A percentile compares a stretch with the other conserved stretches of the same genome.
Evolutionary conservation across 441 rosid species (phyloP).

Genomic region (Euphorbia schlechtendalii): DNA sequence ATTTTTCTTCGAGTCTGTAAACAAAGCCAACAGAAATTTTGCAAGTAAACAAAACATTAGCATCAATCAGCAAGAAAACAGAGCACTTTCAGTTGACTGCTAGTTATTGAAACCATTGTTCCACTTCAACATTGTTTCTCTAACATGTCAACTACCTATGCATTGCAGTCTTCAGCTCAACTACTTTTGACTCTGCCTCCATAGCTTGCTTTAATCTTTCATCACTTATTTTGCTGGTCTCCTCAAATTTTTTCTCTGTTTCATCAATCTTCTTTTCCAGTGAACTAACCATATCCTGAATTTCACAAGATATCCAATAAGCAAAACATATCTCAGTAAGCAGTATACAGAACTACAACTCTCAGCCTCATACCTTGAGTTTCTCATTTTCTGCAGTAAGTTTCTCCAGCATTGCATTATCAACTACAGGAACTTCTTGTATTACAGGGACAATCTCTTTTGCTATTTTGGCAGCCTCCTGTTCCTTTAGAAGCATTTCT

Average conservation of each 20-base stretch:
- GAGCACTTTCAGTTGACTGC: constrained; percentile 2
- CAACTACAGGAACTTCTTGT: constrained; percentile 83
- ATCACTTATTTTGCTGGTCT: constrained; percentile 74
- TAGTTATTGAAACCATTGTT: neutral
- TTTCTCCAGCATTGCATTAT: constrained; percentile 53
- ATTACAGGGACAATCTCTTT: constrained; percentile 63
- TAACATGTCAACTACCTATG: constrained; percentile 48
- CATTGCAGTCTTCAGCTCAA: constrained; percentile 81
- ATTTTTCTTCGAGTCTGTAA: constrained; percentile 85
- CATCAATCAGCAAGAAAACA: constrained; percentile 2
- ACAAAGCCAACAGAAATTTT: neutral
- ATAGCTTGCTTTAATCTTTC: constrained; percentile 88
- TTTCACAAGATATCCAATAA: constrained; percentile 11
- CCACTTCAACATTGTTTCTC: neutral
- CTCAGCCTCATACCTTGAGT: constrained; percentile 58
- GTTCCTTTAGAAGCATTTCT: constrained; percentile 66
- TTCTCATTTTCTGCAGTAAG: constrained; percentile 81
- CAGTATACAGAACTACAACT: neutral
- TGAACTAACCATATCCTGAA: constrained; percentile 71
- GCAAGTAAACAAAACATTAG: constrained; percentile 5
- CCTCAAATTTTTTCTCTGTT: constrained; percentile 82
- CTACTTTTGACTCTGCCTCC: constrained; percentile 82
- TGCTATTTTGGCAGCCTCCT: constrained; percentile 60
- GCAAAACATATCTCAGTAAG: neutral
- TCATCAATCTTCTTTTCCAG: constrained; percentile 77